These are phyloP conservation scores for Zygosaccharomyces siamensis DNA, from an alignment of 805 yeast genomes.

Conservation along the genomic window DNA sequence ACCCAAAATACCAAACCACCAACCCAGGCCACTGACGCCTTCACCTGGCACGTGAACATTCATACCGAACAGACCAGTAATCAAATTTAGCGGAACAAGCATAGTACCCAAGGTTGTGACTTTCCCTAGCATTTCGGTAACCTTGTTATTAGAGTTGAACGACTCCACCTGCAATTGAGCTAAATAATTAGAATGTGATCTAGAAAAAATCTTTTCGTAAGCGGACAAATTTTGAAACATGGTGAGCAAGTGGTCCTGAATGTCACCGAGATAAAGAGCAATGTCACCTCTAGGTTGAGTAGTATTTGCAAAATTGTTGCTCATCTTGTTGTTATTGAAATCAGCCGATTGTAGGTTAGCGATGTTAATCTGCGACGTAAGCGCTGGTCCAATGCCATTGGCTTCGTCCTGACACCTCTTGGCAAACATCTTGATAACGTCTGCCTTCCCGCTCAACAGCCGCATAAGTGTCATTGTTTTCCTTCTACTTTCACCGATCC, in stretches of 20 bases:
- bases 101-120: constrained; percentile 89
- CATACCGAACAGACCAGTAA: constrained; percentile 95
- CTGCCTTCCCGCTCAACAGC: constrained; percentile 87
- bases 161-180: constrained; percentile 94
- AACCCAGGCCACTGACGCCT: constrained; percentile 34
- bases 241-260: constrained; percentile 93
- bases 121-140: constrained; percentile 80
- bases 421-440: constrained; percentile 92
- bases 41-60: constrained; percentile 82
- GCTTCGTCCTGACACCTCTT: constrained; percentile 80
- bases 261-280: constrained; percentile 88
- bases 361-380: constrained; percentile 38
- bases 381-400: constrained; percentile 40
- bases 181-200: constrained; percentile 87
- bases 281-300: constrained; percentile 83
- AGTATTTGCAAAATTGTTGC: constrained; percentile 17
- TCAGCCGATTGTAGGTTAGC: constrained; percentile 33
- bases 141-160: constrained; percentile 76
- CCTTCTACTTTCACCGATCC: constrained; percentile 84
- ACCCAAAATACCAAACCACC: constrained; percentile 70
- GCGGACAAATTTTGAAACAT: constrained; percentile 89
- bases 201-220: constrained; percentile 87
- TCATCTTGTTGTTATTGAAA: constrained; percentile 5
- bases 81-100: constrained; percentile 80
- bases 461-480: constrained; percentile 92